Percentiles rank a stretch among this genome's conserved stretches.
Evolutionary conservation across 1,284 basidiomycete genomes (phyloP).

Genomic region (Cryptococcus jaspeensis): DNA sequence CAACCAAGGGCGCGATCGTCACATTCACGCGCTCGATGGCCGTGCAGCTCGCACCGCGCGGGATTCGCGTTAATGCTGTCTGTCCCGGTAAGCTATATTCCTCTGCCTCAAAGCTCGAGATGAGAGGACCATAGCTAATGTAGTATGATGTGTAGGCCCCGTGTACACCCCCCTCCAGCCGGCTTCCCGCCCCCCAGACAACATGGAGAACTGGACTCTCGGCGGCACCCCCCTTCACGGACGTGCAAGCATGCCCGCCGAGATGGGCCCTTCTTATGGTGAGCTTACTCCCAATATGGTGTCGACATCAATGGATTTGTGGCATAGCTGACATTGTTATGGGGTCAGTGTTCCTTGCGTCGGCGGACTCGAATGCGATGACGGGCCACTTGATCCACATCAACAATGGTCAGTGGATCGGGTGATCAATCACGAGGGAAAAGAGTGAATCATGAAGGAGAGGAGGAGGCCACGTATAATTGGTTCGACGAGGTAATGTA

Average conservation of each 20-base stretch:
- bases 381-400: constrained; percentile 38
- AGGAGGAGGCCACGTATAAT: background rate
- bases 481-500: background rate
- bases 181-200: constrained; percentile 56
- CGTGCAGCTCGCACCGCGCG: constrained; percentile 60
- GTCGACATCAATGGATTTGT: too few relatives aligned
- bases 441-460: background rate
- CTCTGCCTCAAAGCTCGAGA: background rate
- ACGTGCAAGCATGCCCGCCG: constrained; percentile 59
- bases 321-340: background rate
- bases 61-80: constrained; percentile 49
- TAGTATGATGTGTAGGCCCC: constrained; percentile 18
- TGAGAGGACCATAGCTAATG: too few relatives aligned
- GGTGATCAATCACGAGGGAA: too few relatives aligned
- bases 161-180: constrained; percentile 55
- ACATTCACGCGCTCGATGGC: constrained; percentile 61
- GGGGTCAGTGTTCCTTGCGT: constrained; percentile 33
- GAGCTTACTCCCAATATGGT: too few relatives aligned
- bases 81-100: constrained; percentile 20
- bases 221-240: constrained; percentile 56
- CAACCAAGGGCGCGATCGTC: constrained; percentile 62
- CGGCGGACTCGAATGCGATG: constrained; percentile 41
- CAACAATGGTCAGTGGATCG: constrained; percentile 46
- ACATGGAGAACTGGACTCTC: constrained; percentile 58
- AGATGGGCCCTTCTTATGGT: constrained; percentile 58